Evolutionary conservation across 1,139 yeast species (phyloP).

Genomic region (Pichia sp.): DNA sequence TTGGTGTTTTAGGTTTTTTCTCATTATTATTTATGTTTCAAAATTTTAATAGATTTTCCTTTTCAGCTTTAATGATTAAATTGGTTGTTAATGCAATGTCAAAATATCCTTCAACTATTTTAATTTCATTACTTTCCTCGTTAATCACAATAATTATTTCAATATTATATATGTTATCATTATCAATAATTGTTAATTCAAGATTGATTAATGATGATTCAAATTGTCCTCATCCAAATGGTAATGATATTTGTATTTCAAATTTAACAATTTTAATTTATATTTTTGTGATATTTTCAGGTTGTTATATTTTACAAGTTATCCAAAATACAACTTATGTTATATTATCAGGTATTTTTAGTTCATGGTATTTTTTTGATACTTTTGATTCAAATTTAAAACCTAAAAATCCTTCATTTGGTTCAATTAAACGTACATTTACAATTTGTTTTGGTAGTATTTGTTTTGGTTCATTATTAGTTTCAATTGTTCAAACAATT

Average conservation of each 20-base stretch:
- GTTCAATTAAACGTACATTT: constrained; percentile 76
- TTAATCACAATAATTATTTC: constrained; percentile 60
- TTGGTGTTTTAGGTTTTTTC: constrained; percentile 17
- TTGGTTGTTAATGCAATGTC: constrained; percentile 75
- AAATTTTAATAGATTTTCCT: constrained; percentile 27
- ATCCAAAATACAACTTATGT: constrained; percentile 77
- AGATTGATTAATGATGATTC: constrained; percentile 40
- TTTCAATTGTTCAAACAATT: constrained; percentile 54
- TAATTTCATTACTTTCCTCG: constrained; percentile 62
- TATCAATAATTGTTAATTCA: constrained; percentile 71
- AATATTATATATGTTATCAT: constrained; percentile 56
- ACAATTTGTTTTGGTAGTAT: constrained; percentile 89
- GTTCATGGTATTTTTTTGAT: constrained; percentile 83
- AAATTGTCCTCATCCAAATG: constrained; percentile 39
- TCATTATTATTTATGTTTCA: constrained; percentile 21
- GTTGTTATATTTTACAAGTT: constrained; percentile 83
- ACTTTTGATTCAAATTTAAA: constrained; percentile 24
- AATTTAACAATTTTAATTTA: constrained; percentile 65
- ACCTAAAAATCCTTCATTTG: constrained; percentile 75
- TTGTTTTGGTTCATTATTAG: constrained; percentile 82
- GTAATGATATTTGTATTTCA: constrained; percentile 46
- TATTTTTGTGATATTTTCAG: constrained; percentile 70
- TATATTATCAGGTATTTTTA: constrained; percentile 77
- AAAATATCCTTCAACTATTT: constrained; percentile 62
- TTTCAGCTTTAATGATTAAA: constrained; percentile 69